phyloP scores from a whole-genome alignment of 2,329 filamentous ascomycete species.

The Colletotrichum gigasporum region DNA sequence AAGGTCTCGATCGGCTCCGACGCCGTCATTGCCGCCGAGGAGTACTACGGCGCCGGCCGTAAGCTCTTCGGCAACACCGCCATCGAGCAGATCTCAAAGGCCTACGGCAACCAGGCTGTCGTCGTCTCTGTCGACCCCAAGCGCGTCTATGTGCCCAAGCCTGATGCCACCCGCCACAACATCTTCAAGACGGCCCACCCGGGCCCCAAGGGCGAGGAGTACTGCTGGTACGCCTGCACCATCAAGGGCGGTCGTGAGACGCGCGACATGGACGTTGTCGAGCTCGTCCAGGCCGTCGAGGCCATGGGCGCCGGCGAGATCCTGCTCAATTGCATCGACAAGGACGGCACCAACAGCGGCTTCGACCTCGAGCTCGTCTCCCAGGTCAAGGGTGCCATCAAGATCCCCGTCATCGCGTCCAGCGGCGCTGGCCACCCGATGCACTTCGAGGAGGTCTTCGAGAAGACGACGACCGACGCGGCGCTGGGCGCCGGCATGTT shows the following conservation, averaged over 20 bases:
- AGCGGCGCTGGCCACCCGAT: constrained; percentile 88
- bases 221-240: constrained; percentile 98
- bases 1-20: constrained; percentile 98
- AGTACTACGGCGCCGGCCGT: constrained; percentile 79
- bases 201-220: constrained; percentile 79
- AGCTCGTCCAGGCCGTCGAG: constrained; percentile 89
- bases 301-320: constrained; percentile 97
- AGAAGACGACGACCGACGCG: constrained; percentile 86
- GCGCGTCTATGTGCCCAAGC: constrained; percentile 82
- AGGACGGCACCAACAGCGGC: constrained; percentile 91
- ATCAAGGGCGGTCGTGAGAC: constrained; percentile 95
- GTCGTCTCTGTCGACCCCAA: constrained; percentile 96
- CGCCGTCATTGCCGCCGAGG: constrained; percentile 90
- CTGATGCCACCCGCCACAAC: constrained; percentile 76
- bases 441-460: constrained; percentile 93
- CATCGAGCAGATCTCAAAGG: constrained; percentile 92
- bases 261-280: constrained; percentile 91
- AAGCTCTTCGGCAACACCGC: constrained; percentile 83
- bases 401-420: constrained; percentile 94
- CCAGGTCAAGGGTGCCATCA: constrained; percentile 86
- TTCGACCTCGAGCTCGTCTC: constrained; percentile 93
- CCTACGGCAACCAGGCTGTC: constrained; percentile 96
- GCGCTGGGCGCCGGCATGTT: constrained; percentile 98
- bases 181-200: constrained; percentile 75
- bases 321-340: constrained; percentile 96